A percentile compares a stretch with the other conserved stretches of the same genome.
Evolutionary conservation across 2,329 filamentous ascomycete genomes (phyloP).

Genomic region (Botryotinia globosa): DNA sequence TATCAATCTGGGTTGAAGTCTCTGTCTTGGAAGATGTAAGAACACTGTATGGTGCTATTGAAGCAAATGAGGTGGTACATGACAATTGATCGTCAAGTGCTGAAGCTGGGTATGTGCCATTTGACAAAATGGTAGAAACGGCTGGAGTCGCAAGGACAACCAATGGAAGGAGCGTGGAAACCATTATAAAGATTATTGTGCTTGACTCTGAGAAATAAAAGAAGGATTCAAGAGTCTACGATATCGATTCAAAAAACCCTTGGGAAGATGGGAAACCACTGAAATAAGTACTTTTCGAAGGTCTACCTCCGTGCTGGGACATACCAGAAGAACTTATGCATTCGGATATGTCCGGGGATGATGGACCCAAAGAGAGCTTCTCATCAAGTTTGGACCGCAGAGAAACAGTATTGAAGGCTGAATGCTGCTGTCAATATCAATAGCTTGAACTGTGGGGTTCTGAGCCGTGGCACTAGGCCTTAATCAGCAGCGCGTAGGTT

Average conservation of each 20-base stretch:
- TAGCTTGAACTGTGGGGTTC: constrained; percentile 3
- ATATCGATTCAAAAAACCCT: neutral
- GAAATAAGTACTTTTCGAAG: neutral
- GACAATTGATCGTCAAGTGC: neutral
- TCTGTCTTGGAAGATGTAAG: neutral
- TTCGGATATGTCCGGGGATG: neutral
- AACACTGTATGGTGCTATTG: neutral
- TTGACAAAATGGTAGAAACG: constrained; percentile 6
- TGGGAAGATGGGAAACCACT: neutral
- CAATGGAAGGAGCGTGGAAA: constrained; percentile 4
- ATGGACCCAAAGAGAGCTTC: neutral
- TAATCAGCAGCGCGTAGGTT: neutral
- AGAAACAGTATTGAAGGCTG: neutral
- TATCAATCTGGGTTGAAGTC: neutral
- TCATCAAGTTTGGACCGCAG: neutral
- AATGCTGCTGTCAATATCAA: constrained; percentile 3
- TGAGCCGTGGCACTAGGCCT: neutral
- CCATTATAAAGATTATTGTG: neutral
- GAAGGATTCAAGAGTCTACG: constrained; percentile 5
- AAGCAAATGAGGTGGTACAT: constrained; percentile 1
- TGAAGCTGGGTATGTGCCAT: neutral
- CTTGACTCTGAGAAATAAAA: neutral
- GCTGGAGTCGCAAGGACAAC: constrained; percentile 4
- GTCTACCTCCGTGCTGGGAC: neutral
- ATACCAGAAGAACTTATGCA: neutral